Evolutionary conservation across 441 rosid genomes (phyloP), one percentile per base, ranked within the genome.

Genomic region (Hura crepitans): DNA sequence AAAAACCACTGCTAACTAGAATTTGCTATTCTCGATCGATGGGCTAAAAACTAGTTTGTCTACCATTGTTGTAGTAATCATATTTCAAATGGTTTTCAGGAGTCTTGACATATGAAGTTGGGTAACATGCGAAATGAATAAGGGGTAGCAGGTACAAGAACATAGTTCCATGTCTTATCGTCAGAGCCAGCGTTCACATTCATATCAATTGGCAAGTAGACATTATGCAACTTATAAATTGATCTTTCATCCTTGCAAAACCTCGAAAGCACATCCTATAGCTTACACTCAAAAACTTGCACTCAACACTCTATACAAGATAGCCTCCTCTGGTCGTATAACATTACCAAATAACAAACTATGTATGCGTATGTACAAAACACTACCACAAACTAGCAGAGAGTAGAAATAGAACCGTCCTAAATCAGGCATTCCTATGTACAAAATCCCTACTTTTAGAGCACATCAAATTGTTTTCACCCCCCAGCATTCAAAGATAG

Each of bases 231-330:
- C 62, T 27, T 53, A 27, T 20, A 14, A 17, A 68, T 45, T 4
- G 11, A 27, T 45, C 39, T 58, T 53, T 43, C 67, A n/a, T n/a
- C 18, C 43, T 2, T 35, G 37, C 62, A 61, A 54, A 51, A 67
- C 43, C 31, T 22, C 53, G 28, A 50, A 30, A 65, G 20, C 49
- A 68, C 27, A 62, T 61, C 54, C 43, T 8, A 20, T 45, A 37
- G 6, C 18, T 25, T 59, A 75, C 35, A 59, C 17, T 3, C 1
- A 51, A 66, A 49, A 73, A 66, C 39, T 30, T n/a, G 2, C 74
- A 70, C 80, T 63, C 77, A 61, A 60, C 55, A 43, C 78, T 69
- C 66, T 79, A 23, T 72, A 77, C 79, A 78, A 62, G 47, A 58
- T 49, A 59, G 80, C 80, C 78, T 72, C 81, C 27, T n/a, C n/a